These are phyloP conservation scores for Irpex lacteus DNA, from an alignment of 1,284 basidiomycete species.

Conservation along the genomic window DNA sequence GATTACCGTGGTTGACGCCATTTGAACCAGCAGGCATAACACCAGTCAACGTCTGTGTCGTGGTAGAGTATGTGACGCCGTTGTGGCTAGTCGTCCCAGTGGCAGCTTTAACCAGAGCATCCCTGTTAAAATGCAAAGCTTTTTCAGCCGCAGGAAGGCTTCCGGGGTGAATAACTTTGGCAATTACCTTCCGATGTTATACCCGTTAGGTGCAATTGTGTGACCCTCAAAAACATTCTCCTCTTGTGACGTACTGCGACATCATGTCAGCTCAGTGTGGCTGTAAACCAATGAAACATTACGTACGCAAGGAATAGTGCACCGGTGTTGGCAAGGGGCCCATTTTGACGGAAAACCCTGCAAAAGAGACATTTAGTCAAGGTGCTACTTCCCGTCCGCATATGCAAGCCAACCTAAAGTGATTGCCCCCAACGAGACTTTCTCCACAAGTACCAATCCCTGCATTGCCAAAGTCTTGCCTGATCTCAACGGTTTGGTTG, in stretches of 20 bases:
- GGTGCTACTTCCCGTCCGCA: background rate
- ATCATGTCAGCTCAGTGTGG: background rate
- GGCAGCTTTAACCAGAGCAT: constrained; percentile 40
- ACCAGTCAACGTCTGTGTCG: constrained; percentile 34
- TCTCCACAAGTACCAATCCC: constrained; percentile 60
- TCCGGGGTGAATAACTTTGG: background rate
- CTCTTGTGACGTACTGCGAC: constrained; percentile 51
- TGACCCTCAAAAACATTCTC: constrained; percentile 42
- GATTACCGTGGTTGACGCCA: constrained; percentile 36
- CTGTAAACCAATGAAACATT: background rate
- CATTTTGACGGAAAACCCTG: constrained; percentile 70
- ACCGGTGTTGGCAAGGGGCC: constrained; percentile 48
- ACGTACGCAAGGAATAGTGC: constrained; percentile 68
- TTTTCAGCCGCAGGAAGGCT: background rate
- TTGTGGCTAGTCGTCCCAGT: constrained; percentile 36
- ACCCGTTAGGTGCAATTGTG: constrained; percentile 47
- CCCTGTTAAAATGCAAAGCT: constrained; percentile 24
- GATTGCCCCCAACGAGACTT: constrained; percentile 59
- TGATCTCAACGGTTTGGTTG: constrained; percentile 49
- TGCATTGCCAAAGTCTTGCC: constrained; percentile 60
- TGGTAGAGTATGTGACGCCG: constrained; percentile 46
- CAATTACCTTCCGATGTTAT: constrained; percentile 42
- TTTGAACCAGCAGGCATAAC: constrained; percentile 31
- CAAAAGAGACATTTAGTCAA: constrained; percentile 16
- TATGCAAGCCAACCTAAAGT: constrained; percentile 43